A percentile compares a stretch with the other conserved stretches of the same genome.
phyloP scores from a whole-genome alignment of 495 filamentous ascomycete species.

The Beverwykella pulmonaria region DNA sequence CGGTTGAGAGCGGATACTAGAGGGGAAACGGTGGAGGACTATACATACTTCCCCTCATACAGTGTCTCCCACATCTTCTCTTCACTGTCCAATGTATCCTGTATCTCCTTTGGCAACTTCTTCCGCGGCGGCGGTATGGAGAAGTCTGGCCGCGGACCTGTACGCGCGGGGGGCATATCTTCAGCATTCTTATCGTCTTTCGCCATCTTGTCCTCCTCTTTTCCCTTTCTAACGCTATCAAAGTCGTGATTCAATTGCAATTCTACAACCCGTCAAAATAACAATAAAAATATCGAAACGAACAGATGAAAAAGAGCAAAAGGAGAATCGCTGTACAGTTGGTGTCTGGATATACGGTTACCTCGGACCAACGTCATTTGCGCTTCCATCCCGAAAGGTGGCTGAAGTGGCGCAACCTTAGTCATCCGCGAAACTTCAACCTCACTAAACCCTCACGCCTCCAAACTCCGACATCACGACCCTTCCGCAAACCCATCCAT shows the following conservation, averaged over 20 bases:
- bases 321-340: too few relatives aligned
- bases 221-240: not conserved
- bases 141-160: slow-evolving; percentile 47
- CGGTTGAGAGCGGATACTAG: not conserved
- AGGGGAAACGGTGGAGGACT: slow-evolving; percentile 8
- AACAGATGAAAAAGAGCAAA: too few relatives aligned
- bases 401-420: not conserved
- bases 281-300: too few relatives aligned
- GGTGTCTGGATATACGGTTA: too few relatives aligned
- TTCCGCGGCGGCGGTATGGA: slow-evolving; percentile 58
- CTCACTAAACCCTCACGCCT: slow-evolving; percentile 14
- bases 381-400: not conserved
- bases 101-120: slow-evolving; percentile 68
- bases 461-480: not conserved
- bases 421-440: slow-evolving; percentile 23
- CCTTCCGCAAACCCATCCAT: slow-evolving; percentile 40
- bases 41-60: slow-evolving; percentile 74
- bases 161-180: slow-evolving; percentile 41
- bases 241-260: not conserved
- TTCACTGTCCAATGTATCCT: slow-evolving; percentile 75
- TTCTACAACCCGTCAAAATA: too few relatives aligned
- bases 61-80: slow-evolving; percentile 78
- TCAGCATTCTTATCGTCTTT: slow-evolving; percentile 32
- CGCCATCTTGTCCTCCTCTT: slow-evolving; percentile 31
- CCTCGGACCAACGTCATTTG: not conserved